Percentiles rank a stretch among this genome's conserved stretches.
Evolutionary conservation across 768 basidiomycete species (phyloP).

Genomic region (Boletus tylopilopsis): DNA sequence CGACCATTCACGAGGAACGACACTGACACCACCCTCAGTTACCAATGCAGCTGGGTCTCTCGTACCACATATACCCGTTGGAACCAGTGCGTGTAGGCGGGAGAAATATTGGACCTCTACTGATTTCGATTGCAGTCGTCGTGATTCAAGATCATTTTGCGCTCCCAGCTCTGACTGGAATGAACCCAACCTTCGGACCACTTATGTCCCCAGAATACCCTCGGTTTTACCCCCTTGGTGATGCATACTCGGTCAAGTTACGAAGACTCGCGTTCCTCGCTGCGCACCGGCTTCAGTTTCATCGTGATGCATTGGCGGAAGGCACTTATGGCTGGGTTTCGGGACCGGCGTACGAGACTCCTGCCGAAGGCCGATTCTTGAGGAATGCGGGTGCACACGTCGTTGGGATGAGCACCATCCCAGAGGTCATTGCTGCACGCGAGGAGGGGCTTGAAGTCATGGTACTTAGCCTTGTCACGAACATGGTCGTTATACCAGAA

Average conservation of each 20-base stretch:
- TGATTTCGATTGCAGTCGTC: constrained; percentile 51
- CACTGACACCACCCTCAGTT: constrained; percentile 40
- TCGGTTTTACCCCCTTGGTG: constrained; percentile 81
- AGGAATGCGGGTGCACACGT: constrained; percentile 76
- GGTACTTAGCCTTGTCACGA: constrained; percentile 83
- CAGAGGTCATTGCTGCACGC: constrained; percentile 78
- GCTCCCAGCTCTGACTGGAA: constrained; percentile 69
- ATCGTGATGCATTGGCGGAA: constrained; percentile 59
- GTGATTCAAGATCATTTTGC: constrained; percentile 83
- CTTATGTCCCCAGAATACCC: constrained; percentile 52
- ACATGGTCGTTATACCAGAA: constrained; percentile 73
- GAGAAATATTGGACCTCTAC: background rate
- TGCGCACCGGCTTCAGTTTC: constrained; percentile 56
- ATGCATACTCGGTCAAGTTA: constrained; percentile 72
- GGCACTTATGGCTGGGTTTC: constrained; percentile 89
- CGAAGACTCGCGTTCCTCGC: constrained; percentile 73
- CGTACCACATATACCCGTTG: constrained; percentile 67
- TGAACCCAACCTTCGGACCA: constrained; percentile 79
- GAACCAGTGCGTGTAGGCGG: constrained; percentile 60
- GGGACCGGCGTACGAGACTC: constrained; percentile 88
- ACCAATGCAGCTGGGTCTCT: constrained; percentile 88
- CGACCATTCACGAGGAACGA: background rate
- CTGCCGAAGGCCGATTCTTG: constrained; percentile 80
- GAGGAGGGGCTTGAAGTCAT: constrained; percentile 73
- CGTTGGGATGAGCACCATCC: constrained; percentile 94